Conservation (phyloP, 2,329 filamentous ascomycete genomes). For the Basipetospora chlamydospora region DNA sequence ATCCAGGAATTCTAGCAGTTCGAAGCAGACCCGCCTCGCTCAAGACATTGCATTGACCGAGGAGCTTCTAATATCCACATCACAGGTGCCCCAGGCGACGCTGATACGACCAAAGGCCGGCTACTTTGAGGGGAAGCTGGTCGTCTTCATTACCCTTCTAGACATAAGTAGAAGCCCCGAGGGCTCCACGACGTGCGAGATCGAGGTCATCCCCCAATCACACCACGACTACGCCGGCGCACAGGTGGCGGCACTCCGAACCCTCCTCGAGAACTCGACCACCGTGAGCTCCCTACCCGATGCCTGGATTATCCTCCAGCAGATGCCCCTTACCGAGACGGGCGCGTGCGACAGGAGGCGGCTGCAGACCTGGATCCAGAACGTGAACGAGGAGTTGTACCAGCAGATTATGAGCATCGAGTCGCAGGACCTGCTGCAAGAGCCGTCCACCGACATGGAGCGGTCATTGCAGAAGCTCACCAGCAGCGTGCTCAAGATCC, state of each 20-base stretch:
- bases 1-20: background rate
- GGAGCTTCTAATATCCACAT: slow-evolving; percentile 23
- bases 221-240: slow-evolving; percentile 25
- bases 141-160: slow-evolving; percentile 29
- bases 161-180: slow-evolving; percentile 7
- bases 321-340: slow-evolving; percentile 26
- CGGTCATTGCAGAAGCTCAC: slow-evolving; percentile 23
- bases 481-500: slow-evolving; percentile 22
- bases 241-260: slow-evolving; percentile 26
- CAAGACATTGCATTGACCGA: slow-evolving; percentile 13
- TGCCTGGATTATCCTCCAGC: slow-evolving; percentile 32
- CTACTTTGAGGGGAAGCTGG: slow-evolving; percentile 32
- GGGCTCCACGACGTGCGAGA: slow-evolving; percentile 10
- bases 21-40: background rate
- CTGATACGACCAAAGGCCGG: slow-evolving; percentile 33
- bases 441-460: slow-evolving; percentile 23
- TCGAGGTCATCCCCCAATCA: slow-evolving; percentile 20
- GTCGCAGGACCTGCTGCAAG: slow-evolving; percentile 18
- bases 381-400: slow-evolving; percentile 31
- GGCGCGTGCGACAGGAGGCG: slow-evolving; percentile 26
- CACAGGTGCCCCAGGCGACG: slow-evolving; percentile 24
- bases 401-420: slow-evolving; percentile 29
- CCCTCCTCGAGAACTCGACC: slow-evolving; percentile 16
- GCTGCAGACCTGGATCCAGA: slow-evolving; percentile 39
- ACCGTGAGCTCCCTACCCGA: slow-evolving; percentile 21